Conservation (phyloP, 169 alveolate genomes). For the Plasmodium inui region DNA sequence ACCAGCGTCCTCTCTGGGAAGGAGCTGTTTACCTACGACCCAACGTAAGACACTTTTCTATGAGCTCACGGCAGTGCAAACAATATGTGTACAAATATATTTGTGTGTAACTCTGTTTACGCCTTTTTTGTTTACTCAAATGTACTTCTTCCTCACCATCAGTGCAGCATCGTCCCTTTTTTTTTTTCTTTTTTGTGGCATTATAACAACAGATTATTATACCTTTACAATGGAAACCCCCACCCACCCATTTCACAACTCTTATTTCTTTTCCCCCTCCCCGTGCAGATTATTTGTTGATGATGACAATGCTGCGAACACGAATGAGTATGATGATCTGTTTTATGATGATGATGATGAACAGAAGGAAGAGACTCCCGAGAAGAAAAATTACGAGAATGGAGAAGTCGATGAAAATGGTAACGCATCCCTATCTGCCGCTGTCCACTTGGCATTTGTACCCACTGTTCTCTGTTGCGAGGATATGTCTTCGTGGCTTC, state of each 20-base stretch:
- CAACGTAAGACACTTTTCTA: conserved; percentile 66
- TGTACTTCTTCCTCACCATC: background rate
- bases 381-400: conserved; percentile 62
- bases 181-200: background rate
- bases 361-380: conserved; percentile 63
- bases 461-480: background rate
- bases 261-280: background rate
- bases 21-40: conserved; percentile 91
- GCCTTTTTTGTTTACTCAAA: background rate
- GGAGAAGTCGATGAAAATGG: conserved; percentile 79
- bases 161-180: background rate
- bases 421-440: conserved; percentile 46
- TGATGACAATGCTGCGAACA: conserved; percentile 89
- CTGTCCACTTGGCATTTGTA: background rate
- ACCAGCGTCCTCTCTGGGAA: conserved; percentile 85
- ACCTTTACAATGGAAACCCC: no score
- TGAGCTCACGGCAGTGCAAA: background rate
- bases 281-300: conserved; percentile 86
- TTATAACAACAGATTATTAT: background rate
- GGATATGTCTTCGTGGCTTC: background rate
- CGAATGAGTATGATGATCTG: conserved; percentile 85
- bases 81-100: background rate
- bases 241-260: no score
- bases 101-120: background rate
- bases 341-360: conserved; percentile 82